Conservation (phyloP, 2,329 filamentous ascomycete species). For the Fusarium keratoplasticum region DNA sequence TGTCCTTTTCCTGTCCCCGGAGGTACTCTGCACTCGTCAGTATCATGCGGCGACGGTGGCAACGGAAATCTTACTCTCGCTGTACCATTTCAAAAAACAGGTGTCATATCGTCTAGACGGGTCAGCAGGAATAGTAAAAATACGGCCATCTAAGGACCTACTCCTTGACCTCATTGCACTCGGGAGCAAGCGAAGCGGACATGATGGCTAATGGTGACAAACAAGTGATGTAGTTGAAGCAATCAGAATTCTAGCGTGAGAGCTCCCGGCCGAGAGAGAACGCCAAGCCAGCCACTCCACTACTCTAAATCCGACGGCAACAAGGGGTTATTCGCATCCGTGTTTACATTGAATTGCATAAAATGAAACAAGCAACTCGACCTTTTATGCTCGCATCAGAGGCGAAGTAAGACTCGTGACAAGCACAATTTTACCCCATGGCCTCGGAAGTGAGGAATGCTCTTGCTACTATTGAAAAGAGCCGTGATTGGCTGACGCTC, state of each 20-base stretch:
- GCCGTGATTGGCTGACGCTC: conserved; percentile 36
- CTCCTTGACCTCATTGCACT: conserved; percentile 98
- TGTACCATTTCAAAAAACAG: conserved; percentile 99
- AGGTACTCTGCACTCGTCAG: conserved; percentile 78
- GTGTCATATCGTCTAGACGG: conserved; percentile 85
- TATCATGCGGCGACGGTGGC: conserved; percentile 18
- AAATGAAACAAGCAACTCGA: not conserved
- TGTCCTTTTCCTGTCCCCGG: conserved; percentile 82
- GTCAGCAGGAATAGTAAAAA: not conserved
- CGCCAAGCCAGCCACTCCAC: conserved; percentile 34
- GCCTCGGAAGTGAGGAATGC: not conserved
- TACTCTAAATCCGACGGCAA: conserved; percentile 12
- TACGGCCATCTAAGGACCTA: conserved; percentile 56
- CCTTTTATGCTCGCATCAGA: not conserved
- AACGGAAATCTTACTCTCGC: conserved; percentile 78
- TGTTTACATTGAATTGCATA: not conserved
- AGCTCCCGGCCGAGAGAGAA: conserved; percentile 7
- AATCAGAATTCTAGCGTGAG: conserved; percentile 29
- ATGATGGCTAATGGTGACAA: conserved; percentile 61
- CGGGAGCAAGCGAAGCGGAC: conserved; percentile 93
- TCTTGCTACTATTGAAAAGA: not conserved
- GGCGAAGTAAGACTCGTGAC: not conserved
- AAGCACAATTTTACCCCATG: not conserved
- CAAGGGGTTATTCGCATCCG: not conserved
- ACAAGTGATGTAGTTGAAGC: conserved; percentile 34